phyloP scores from a whole-genome alignment of 164 flowering plant species.

The Houttuynia cordata region DNA sequence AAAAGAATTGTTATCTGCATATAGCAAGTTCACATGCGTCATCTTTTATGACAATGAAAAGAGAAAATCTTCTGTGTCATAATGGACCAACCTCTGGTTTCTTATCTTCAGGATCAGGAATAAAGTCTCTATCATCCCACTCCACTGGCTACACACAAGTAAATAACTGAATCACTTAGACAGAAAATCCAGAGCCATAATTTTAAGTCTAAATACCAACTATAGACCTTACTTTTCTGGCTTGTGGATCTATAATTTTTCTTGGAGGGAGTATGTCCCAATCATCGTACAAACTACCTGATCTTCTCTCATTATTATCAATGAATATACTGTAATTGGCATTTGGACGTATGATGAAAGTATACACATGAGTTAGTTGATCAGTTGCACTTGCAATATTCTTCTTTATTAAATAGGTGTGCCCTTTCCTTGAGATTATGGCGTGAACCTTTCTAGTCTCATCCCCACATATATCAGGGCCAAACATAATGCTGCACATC shows the following conservation, averaged over 20 bases:
- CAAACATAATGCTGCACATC: slow-evolving; percentile 86
- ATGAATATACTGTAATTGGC: slow-evolving; percentile 84
- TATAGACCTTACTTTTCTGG: slow-evolving; percentile 49
- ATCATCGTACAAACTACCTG: slow-evolving; percentile 72
- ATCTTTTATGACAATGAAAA: background rate
- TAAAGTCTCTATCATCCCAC: slow-evolving; percentile 91
- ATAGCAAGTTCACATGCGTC: too few relatives aligned
- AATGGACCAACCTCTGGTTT: slow-evolving; percentile 59
- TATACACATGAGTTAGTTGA: slow-evolving; percentile 81
- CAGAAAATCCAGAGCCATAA: background rate
- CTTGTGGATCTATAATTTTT: slow-evolving; percentile 87
- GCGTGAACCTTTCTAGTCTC: slow-evolving; percentile 91
- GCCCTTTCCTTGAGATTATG: slow-evolving; percentile 48
- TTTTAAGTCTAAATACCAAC: too few relatives aligned
- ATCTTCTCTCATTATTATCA: slow-evolving; percentile 76
- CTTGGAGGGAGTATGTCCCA: slow-evolving; percentile 88
- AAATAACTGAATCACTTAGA: background rate
- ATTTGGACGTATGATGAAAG: slow-evolving; percentile 82
- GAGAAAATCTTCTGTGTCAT: background rate
- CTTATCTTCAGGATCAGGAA: slow-evolving; percentile 82
- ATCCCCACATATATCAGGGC: slow-evolving; percentile 94
- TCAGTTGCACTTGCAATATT: slow-evolving; percentile 95
- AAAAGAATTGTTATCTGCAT: background rate
- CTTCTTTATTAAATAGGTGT: slow-evolving; percentile 78
- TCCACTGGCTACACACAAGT: slow-evolving; percentile 67